A percentile compares a stretch with the other conserved stretches of the same genome.
Evolutionary conservation across 2,329 filamentous ascomycete species (phyloP).

Genomic region (Cadophora sp.): DNA sequence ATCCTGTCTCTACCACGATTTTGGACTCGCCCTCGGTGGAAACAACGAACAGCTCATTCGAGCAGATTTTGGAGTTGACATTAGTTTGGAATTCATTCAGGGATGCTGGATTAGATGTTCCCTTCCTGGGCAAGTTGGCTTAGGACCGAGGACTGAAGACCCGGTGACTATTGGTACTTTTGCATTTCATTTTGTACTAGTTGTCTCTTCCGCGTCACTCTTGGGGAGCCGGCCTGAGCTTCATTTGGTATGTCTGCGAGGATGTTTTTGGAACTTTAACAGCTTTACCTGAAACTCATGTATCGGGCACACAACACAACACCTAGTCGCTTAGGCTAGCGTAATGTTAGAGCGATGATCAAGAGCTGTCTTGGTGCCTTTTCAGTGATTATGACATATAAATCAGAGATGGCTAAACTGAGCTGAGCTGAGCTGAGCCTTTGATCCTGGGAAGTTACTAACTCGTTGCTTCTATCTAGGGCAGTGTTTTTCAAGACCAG

Average conservation of each 20-base stretch:
- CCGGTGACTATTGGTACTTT: constrained; percentile 26
- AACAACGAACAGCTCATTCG: background rate
- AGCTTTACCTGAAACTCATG: constrained; percentile 28
- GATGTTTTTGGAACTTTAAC: constrained; percentile 35
- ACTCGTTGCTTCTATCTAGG: too few relatives aligned
- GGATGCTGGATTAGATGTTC: constrained; percentile 20
- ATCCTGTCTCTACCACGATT: background rate
- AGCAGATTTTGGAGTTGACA: constrained; percentile 11
- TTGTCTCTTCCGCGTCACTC: constrained; percentile 11
- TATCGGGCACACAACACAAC: constrained; percentile 21
- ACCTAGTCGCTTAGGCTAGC: constrained; percentile 23
- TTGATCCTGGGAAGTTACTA: background rate
- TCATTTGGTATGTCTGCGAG: constrained; percentile 30
- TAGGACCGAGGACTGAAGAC: constrained; percentile 6
- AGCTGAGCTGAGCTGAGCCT: background rate
- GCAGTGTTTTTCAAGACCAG: background rate
- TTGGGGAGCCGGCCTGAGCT: constrained; percentile 18
- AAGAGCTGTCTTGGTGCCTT: background rate
- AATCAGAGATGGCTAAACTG: background rate
- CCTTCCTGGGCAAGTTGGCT: constrained; percentile 16
- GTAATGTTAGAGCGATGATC: constrained; percentile 9
- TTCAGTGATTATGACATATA: background rate
- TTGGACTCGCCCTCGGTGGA: background rate
- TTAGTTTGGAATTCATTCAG: constrained; percentile 4
- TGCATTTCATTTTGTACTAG: constrained; percentile 29